Conservation (phyloP, 768 basidiomycete genomes). For the Boletus tomentosulus region DNA sequence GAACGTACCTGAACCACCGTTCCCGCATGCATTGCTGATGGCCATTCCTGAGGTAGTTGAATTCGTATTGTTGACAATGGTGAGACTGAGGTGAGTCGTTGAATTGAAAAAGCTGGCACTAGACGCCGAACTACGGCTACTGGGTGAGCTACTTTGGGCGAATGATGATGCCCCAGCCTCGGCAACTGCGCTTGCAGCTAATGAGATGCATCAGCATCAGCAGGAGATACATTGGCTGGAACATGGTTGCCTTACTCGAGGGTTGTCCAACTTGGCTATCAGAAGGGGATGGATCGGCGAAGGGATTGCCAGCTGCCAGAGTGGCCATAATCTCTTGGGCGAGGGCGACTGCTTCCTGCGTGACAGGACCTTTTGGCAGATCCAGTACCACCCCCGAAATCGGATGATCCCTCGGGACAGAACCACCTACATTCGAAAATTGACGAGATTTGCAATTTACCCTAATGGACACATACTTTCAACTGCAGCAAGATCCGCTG, state of each 20-base stretch:
- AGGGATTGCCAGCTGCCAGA: not conserved
- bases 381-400: not conserved
- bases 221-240: not conserved
- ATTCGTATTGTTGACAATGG: not conserved
- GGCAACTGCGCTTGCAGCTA: not conserved
- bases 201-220: not conserved
- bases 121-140: not conserved
- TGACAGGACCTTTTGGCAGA: not conserved
- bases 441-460: not conserved
- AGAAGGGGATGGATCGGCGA: not conserved
- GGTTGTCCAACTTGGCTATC: not conserved
- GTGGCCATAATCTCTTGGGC: not conserved
- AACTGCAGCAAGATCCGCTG: not conserved
- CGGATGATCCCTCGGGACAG: not conserved
- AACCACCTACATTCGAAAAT: not conserved
- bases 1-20: not conserved
- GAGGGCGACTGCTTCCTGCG: not conserved
- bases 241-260: not conserved
- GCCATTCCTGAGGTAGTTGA: not conserved
- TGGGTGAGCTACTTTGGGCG: not conserved
- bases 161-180: not conserved
- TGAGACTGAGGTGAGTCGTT: not conserved
- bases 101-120: not conserved
- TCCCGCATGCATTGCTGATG: not conserved
- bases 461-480: not conserved